These are phyloP conservation scores for Aegilops bicornis DNA, from an alignment of 176 grass and related monocot species.

Conservation along the genomic window DNA sequence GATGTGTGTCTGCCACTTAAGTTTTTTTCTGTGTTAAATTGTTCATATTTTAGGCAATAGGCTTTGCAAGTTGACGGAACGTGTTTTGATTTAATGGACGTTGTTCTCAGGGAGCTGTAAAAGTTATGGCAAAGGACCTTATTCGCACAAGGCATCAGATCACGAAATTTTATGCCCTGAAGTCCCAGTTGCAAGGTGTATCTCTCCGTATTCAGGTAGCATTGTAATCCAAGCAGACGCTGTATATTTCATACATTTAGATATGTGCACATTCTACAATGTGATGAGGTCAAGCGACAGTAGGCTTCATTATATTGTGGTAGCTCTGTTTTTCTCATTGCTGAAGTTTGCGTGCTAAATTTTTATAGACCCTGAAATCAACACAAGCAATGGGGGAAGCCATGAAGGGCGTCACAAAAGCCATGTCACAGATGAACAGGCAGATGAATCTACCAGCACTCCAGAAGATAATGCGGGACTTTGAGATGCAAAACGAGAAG, in stretches of 20 bases:
- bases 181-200: slow-evolving; percentile 91
- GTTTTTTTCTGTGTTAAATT: not conserved
- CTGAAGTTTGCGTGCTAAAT: not conserved
- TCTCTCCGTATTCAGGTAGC: slow-evolving; percentile 88
- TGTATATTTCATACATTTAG: not conserved
- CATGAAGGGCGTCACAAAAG: slow-evolving; percentile 84
- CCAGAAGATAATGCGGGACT: slow-evolving; percentile 73
- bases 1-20: not conserved
- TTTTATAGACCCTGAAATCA: slow-evolving; percentile 68
- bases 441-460: slow-evolving; percentile 72
- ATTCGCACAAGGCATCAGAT: slow-evolving; percentile 89
- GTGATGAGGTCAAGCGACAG: not conserved
- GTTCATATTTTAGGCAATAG: not conserved
- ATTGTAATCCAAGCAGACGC: not conserved
- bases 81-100: slow-evolving; percentile 2
- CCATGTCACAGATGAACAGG: slow-evolving; percentile 75
- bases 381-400: slow-evolving; percentile 92
- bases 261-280: not conserved
- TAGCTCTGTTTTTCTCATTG: not conserved
- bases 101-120: slow-evolving; percentile 74
- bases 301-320: not conserved
- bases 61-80: not conserved
- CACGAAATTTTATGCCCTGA: slow-evolving; percentile 88
- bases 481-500: slow-evolving; percentile 77
- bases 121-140: slow-evolving; percentile 92